Conservation (phyloP, 768 basidiomycete species). For the Suillus discolor region DNA sequence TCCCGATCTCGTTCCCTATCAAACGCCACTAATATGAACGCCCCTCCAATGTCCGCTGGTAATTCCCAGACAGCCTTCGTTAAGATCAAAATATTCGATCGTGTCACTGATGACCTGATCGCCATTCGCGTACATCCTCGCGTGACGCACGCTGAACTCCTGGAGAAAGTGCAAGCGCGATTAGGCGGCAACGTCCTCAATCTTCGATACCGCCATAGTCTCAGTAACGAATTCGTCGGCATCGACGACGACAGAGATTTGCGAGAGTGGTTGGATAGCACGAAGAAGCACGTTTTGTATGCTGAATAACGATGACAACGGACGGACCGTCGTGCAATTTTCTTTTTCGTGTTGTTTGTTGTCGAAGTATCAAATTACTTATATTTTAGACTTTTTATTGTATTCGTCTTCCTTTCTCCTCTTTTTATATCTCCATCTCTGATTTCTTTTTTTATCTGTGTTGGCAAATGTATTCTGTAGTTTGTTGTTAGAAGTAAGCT, state of each 20-base stretch:
- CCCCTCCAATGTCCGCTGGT: constrained; percentile 72
- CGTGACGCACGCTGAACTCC: constrained; percentile 82
- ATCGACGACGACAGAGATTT: constrained; percentile 67
- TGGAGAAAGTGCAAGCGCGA: constrained; percentile 90
- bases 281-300: constrained; percentile 83
- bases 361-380: constrained; percentile 18
- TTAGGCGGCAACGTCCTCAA: constrained; percentile 72
- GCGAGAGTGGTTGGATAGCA: constrained; percentile 71
- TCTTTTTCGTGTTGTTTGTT: neutral
- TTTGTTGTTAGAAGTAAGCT: neutral
- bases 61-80: constrained; percentile 88
- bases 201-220: constrained; percentile 77
- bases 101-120: constrained; percentile 90
- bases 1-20: constrained; percentile 62
- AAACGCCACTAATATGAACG: constrained; percentile 54
- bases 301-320: constrained; percentile 59
- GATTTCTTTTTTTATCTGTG: constrained; percentile 3
- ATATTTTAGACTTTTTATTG: constrained; percentile 31
- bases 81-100: constrained; percentile 98
- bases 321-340: constrained; percentile 9
- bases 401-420: constrained; percentile 28
- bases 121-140: constrained; percentile 96
- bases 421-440: neutral
- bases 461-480: constrained; percentile 5
- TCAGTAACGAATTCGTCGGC: constrained; percentile 63